Evolutionary conservation across 2,329 filamentous ascomycete species (phyloP).

Genomic region (Aureobasidium sp.): DNA sequence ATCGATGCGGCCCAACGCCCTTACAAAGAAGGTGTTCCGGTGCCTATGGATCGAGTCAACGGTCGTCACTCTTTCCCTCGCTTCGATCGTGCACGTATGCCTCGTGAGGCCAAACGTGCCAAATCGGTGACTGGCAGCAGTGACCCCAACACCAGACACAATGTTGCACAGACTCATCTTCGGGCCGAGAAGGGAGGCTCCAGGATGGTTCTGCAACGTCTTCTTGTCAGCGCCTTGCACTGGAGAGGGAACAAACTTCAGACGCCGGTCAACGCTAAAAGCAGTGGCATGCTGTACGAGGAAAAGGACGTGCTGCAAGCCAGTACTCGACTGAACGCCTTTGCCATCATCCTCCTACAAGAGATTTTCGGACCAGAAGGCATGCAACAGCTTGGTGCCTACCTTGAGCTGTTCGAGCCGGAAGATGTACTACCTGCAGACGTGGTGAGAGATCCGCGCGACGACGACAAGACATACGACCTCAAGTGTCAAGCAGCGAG

Average conservation of each 20-base stretch:
- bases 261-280: neutral
- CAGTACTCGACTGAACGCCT: neutral
- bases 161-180: neutral
- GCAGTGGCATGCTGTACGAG: conserved; percentile 7
- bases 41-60: neutral
- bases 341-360: neutral
- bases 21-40: neutral
- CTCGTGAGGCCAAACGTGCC: neutral
- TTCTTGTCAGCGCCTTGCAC: neutral
- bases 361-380: neutral
- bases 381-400: neutral
- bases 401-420: neutral
- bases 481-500: neutral
- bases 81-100: neutral
- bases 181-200: neutral
- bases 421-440: neutral
- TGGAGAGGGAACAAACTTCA: neutral
- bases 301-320: neutral
- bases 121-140: neutral
- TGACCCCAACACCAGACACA: neutral
- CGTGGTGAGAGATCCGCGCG: neutral
- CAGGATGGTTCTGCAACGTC: conserved; percentile 1
- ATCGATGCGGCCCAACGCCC: neutral
- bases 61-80: neutral
- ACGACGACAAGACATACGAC: conserved; percentile 1